These are phyloP conservation scores for Aureobasidium sp. DNA, from an alignment of 2,329 filamentous ascomycete genomes.

Conservation along the genomic window DNA sequence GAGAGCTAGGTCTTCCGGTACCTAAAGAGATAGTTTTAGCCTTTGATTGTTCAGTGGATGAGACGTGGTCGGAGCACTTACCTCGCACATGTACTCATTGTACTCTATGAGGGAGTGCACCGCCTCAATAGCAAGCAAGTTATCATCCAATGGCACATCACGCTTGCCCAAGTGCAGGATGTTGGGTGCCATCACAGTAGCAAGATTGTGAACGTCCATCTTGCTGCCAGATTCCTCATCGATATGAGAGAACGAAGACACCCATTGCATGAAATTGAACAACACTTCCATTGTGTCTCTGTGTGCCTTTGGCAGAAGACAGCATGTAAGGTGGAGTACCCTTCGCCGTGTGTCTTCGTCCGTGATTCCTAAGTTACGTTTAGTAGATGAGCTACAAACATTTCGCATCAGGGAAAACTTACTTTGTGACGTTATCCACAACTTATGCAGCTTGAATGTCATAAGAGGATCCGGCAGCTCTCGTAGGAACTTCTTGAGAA, in stretches of 20 bases:
- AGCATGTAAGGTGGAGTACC: constrained; percentile 84
- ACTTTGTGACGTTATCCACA: constrained; percentile 86
- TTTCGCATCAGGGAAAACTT: constrained; percentile 27
- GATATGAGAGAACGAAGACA: constrained; percentile 91
- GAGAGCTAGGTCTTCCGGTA: constrained; percentile 83
- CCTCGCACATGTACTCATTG: constrained; percentile 96
- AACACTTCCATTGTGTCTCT: constrained; percentile 91
- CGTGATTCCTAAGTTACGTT: constrained; percentile 53
- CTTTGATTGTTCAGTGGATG: not conserved
- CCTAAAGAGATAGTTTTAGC: constrained; percentile 47
- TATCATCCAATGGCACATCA: constrained; percentile 63
- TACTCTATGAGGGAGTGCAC: constrained; percentile 85
- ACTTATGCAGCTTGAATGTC: constrained; percentile 85
- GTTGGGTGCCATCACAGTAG: constrained; percentile 95
- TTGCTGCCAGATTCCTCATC: constrained; percentile 96
- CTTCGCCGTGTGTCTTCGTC: constrained; percentile 77
- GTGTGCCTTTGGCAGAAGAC: constrained; percentile 84
- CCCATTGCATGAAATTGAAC: constrained; percentile 96
- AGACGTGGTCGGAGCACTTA: constrained; percentile 43
- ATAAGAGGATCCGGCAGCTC: constrained; percentile 91
- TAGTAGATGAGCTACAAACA: constrained; percentile 17
- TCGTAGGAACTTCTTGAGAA: constrained; percentile 90
- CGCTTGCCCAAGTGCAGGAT: constrained; percentile 58
- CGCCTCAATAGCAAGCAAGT: constrained; percentile 87
- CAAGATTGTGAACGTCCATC: constrained; percentile 97